Conservation (phyloP, 257 asterid genomes). For the Solanum raphanifolium region DNA sequence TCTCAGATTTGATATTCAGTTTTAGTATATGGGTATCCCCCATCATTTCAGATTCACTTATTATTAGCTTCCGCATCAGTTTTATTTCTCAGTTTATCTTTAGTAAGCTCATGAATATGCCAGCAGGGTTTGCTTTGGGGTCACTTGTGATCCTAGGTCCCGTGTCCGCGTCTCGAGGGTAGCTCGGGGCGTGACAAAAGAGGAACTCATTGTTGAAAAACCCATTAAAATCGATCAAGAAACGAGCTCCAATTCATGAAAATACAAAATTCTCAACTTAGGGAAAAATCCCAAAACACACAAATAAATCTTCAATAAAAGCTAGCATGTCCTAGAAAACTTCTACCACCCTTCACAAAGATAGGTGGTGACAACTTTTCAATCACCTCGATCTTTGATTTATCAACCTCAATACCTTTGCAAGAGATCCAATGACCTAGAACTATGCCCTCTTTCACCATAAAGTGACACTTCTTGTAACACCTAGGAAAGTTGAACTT, state of each 20-base stretch:
- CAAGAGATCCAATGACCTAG: not conserved
- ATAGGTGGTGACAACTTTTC: not conserved
- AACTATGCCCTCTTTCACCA: not conserved
- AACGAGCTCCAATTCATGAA: not conserved
- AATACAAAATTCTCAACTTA: not conserved
- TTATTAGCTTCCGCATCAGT: no score
- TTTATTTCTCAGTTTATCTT: no score
- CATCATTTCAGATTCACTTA: no score
- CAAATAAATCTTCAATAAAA: no score
- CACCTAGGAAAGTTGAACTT: no score
- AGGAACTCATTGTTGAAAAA: not conserved
- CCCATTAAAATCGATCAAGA: not conserved
- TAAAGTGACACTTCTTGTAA: not conserved
- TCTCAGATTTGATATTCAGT: no score
- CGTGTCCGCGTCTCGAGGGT: no score
- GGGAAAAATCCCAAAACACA: not conserved
- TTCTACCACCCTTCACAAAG: not conserved
- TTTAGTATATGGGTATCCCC: no score
- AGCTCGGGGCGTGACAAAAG: no score
- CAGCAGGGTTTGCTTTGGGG: no score
- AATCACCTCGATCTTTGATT: not conserved
- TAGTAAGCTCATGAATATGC: no score
- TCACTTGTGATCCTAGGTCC: no score
- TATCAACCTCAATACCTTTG: not conserved
- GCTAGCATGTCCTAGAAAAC: not conserved